Base-by-base conservation (phyloP, 495 filamentous ascomycete genomes). In the Penicillium silybi region DNA sequence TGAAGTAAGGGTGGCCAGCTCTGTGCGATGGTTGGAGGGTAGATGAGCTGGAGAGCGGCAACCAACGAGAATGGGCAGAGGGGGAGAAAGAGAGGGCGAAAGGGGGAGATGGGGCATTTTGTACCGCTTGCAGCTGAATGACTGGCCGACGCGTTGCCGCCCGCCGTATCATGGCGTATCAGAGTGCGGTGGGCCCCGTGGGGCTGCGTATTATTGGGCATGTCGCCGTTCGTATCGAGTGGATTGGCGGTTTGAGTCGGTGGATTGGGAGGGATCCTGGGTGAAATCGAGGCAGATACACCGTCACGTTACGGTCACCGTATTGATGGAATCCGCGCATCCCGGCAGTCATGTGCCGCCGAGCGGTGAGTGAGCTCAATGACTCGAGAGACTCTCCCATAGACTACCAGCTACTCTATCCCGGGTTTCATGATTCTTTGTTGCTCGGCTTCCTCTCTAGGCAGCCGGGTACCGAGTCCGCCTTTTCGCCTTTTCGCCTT, bases 51-150 rank as follows among this genome's bases (percentile, higher is more conserved):
- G 64, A 65, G 59, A 61, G 57, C 56, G 71, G 70, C 62, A 65
- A 71, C 70, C 72, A 75, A 75, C 72, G 70, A 75, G 72, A 73
- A 62, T 58, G 57, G 69, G 69, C 70, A 72, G 69, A 69, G 59
- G 58, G 57, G 65, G 57, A 38, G 37, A 39, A 65, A 73, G 67
- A 60, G 64, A 70, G 66, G 66, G 72, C 68, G 61, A 69, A 39
- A 66, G 70, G 47, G 68, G 44, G 65, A 57, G 70, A 75, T 72
- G 70, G 71, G 66, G 72, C 69, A 75, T 74, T 74, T 66, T 77
- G 70, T 75, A 74, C 61, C 54, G 55, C 49, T 39, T 48, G 20
- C 26, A 18, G 40, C 44, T 41, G 40, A 49, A 38, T 54, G 46
- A 51, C 52, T 56, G 58, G 50, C 41, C 47, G 37, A 27, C 37